Evolutionary conservation across 805 yeast genomes (phyloP).

Genomic region (Komagataella pastoris): DNA sequence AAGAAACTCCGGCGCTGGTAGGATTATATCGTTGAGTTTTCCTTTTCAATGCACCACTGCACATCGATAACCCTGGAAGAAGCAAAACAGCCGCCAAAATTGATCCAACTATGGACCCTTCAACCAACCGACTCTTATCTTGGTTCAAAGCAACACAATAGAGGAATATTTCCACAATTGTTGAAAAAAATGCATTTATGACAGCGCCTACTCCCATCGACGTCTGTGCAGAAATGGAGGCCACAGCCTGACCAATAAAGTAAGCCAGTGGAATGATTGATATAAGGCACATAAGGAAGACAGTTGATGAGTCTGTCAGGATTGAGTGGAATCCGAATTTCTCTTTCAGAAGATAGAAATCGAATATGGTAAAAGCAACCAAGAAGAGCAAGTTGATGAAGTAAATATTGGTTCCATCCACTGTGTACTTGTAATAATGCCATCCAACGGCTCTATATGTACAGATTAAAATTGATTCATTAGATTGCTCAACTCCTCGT

Average conservation of each 20-base stretch:
- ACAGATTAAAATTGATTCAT: conserved; percentile 60
- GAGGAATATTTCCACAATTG: conserved; percentile 83
- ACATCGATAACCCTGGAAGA: conserved; percentile 92
- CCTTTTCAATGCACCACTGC: conserved; percentile 87
- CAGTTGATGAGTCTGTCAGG: conserved; percentile 46
- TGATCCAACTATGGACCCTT: conserved; percentile 92
- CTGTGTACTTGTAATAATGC: conserved; percentile 91
- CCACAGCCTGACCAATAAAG: conserved; percentile 98
- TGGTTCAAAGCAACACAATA: conserved; percentile 86
- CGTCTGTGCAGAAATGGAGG: conserved; percentile 95
- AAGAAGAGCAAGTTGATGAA: conserved; percentile 73
- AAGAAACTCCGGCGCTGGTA: conserved; percentile 90
- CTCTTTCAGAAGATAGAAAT: conserved; percentile 52
- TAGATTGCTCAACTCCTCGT: conserved; percentile 19
- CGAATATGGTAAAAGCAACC: conserved; percentile 73
- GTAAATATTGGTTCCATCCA: conserved; percentile 91
- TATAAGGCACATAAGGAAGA: conserved; percentile 64
- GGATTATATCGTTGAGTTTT: conserved; percentile 96
- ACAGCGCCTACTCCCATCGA: conserved; percentile 99
- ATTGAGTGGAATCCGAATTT: conserved; percentile 23
- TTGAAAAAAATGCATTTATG: conserved; percentile 93
- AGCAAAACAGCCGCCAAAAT: conserved; percentile 84
- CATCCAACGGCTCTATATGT: conserved; percentile 87
- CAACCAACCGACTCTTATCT: conserved; percentile 79
- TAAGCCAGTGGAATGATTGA: conserved; percentile 91